Evolutionary conservation across 345 rosid species (phyloP).

Genomic region (Ceriops tagal): DNA sequence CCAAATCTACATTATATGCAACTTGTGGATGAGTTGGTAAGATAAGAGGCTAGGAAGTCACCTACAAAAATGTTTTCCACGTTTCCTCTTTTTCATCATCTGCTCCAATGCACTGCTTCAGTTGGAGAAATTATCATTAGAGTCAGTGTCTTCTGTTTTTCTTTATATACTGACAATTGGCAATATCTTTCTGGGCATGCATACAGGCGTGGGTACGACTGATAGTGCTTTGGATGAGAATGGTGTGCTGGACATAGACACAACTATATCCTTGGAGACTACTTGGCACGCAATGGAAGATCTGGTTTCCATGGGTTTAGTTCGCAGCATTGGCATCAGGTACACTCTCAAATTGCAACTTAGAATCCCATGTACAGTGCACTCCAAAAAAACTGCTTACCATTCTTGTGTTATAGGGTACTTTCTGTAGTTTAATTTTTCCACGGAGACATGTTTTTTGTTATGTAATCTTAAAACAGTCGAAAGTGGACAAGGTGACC

Average conservation of each 20-base stretch:
- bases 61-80: neutral
- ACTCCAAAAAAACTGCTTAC: neutral
- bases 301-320: conserved; percentile 76
- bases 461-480: neutral
- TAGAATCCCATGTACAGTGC: neutral
- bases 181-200: conserved; percentile 2
- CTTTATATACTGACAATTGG: neutral
- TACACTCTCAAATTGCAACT: conserved; percentile 4
- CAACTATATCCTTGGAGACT: conserved; percentile 67
- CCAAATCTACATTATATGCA: neutral
- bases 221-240: conserved; percentile 69
- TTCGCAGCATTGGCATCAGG: conserved; percentile 88
- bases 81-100: neutral
- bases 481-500: neutral
- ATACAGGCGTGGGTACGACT: conserved; percentile 68
- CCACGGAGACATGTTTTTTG: neutral
- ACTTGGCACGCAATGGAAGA: conserved; percentile 96
- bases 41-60: neutral
- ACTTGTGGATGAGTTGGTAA: neutral
- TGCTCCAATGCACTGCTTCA: neutral
- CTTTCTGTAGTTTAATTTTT: no score
- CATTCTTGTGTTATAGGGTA: no score
- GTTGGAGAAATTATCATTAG: neutral
- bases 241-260: conserved; percentile 78
- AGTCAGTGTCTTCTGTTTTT: neutral